A percentile compares a stretch with the other conserved stretches of the same genome.
phyloP scores from a whole-genome alignment of 164 flowering plant genomes.

The Nymphaea thermarum region DNA sequence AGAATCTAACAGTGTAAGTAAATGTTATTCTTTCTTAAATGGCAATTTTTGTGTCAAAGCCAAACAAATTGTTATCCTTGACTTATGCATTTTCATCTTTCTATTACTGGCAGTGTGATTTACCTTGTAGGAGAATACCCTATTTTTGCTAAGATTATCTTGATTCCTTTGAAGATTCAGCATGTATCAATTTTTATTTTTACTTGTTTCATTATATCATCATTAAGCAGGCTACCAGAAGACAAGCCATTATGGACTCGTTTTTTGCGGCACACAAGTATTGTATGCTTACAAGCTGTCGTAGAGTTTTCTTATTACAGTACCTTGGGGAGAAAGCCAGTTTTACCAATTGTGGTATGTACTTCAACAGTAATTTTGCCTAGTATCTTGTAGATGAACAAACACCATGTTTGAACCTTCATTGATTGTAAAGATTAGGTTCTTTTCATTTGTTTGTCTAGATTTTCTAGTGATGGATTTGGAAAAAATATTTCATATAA shows the following conservation, averaged over 20 bases:
- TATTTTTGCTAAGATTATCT: not conserved
- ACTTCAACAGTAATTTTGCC: not conserved
- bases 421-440: no score
- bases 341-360: constrained; percentile 40
- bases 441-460: no score
- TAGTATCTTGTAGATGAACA: no score
- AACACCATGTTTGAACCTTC: no score
- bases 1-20: constrained; percentile 30
- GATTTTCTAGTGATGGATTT: no score
- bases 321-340: constrained; percentile 39
- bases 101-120: not conserved
- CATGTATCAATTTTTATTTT: not conserved
- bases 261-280: constrained; percentile 38
- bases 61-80: not conserved
- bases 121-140: not conserved
- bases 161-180: not conserved
- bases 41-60: not conserved
- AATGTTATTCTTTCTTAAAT: not conserved
- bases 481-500: no score
- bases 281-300: constrained; percentile 36
- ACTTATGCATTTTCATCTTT: no score
- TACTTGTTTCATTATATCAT: not conserved
- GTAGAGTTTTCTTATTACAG: constrained; percentile 37
- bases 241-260: constrained; percentile 41
- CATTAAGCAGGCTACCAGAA: constrained; percentile 29